Evolutionary conservation across 495 filamentous ascomycete genomes (phyloP), one percentile per base, ranked within the genome.

Genomic region (Annulohypoxylon nitens): DNA sequence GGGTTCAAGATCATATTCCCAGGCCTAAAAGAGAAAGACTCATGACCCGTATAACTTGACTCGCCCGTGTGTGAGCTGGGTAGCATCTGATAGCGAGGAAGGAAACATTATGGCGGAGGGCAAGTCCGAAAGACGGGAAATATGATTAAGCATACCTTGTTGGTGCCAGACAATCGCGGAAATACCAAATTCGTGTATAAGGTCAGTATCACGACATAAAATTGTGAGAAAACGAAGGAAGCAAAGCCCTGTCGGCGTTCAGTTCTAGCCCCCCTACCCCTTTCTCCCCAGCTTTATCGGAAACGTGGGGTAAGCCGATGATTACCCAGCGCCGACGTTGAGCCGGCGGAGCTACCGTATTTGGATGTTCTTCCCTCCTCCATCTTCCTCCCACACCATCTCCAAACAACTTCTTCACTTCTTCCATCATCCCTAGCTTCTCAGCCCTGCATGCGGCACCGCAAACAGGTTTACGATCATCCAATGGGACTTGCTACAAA

Each of bases 81-180:
- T 67, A n/a, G 39, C n/a, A 37, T 59, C 64, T 3, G 64, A 59
- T 30, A 59, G 64, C 41, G 64, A 67, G 41, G 64, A 67, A 37
- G 64, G 59, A 16, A 59, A 51, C 30, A 53, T 67, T 14, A 53
- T 53, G 9, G 14, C 39, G 12, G 63, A 66, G 11, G 53, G 57
- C 12, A 58, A 58, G 3, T 10, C 50, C 1, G 25, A n/a, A 3
- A 53, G 1, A n/a, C 37, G 5, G 63, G 37, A 26, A 59, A 47
- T 16, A 59, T 67, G 25, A 41, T 59, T 9, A 53, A 59, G 9
- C 64, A 30, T 30, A 30, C 30, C 30, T 30, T 6, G 5, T 3
- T 30, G 5, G 30, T 4, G 3, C 0, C 30, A 30, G 5, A 30
- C 5, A 30, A 30, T 30, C 3, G 5, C 30, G 30, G 30, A 30